Percentiles rank a stretch among this genome's conserved stretches.
Evolutionary conservation across 208 protist species (phyloP).

Genomic region (Sergeia podlipaevii): DNA sequence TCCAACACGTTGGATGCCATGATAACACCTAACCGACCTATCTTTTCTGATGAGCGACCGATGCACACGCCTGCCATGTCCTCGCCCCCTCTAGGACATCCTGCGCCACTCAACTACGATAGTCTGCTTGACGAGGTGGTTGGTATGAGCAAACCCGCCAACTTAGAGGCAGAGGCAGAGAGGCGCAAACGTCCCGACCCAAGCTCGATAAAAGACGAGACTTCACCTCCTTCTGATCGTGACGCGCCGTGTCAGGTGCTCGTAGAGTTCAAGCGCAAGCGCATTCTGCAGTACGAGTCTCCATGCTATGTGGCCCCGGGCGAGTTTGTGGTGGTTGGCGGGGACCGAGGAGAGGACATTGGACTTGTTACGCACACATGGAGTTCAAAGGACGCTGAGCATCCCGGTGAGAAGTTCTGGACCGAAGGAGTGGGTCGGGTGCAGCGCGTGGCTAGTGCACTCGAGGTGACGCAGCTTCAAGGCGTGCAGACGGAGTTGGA

Average conservation of each 20-base stretch:
- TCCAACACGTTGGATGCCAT: slow-evolving; percentile 26
- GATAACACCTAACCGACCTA: slow-evolving; percentile 46
- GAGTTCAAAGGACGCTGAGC: slow-evolving; percentile 11
- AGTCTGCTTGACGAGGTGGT: slow-evolving; percentile 42
- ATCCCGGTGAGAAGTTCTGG: slow-evolving; percentile 28
- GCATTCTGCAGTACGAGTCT: slow-evolving; percentile 80
- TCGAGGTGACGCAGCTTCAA: slow-evolving; percentile 85
- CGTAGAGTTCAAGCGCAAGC: slow-evolving; percentile 88
- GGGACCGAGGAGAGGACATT: slow-evolving; percentile 91
- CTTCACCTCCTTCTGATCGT: slow-evolving; percentile 46
- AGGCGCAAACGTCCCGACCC: slow-evolving; percentile 45
- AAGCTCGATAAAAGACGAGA: slow-evolving; percentile 30
- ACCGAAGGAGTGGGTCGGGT: slow-evolving; percentile 72
- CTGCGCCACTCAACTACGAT: slow-evolving; percentile 46
- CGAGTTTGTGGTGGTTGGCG: slow-evolving; percentile 88
- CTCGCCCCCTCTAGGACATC: slow-evolving; percentile 39
- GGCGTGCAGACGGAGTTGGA: slow-evolving; percentile 88
- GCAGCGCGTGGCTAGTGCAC: slow-evolving; percentile 64
- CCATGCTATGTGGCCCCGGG: slow-evolving; percentile 69
- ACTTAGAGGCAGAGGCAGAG: slow-evolving; percentile 35
- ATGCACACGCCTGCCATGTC: slow-evolving; percentile 53
- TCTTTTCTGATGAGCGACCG: slow-evolving; percentile 23
- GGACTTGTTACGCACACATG: slow-evolving; percentile 83
- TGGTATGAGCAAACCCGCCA: slow-evolving; percentile 15
- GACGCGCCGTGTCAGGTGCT: slow-evolving; percentile 83